Base-by-base conservation (phyloP, 345 rosid species). In the Microthlaspi erraticum region DNA sequence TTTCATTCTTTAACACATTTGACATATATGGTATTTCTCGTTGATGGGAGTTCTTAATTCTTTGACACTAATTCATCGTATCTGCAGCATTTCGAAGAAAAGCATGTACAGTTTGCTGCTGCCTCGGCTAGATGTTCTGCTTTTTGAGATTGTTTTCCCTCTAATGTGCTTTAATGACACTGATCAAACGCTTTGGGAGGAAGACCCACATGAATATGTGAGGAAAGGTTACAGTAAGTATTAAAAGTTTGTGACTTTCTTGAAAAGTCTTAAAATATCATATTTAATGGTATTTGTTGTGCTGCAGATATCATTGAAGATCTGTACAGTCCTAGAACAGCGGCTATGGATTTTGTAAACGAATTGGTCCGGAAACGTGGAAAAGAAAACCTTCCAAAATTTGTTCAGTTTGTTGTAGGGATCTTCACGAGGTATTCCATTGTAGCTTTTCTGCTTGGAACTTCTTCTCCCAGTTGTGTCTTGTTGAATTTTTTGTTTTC, bases 151-250 rank as follows among this genome's bases (percentile, higher is more conserved):
- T 65, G 88, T 95, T 75, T 95, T 92, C 64, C 99, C 99, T 49
- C 93, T 95, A 41, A 86, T 92, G 97, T 95, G 99, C 84, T 95
- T 95, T 80, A 90, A 79, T 83, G 99, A 95, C 79, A 70, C 80
- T 81, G 99, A 95, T 83, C 98, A 95, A 82, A 85, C 87, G 79
- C 99, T 95, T 70, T 95, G 99, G 99, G 99, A 90, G 60, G 99
- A 95, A 83, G 99, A 95, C 68, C 96, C 99, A 9, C 98, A 95
- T 72, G 99, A 95, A 81, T 95, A 95, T 79, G 99, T 95, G 74
- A 88, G 99, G 84, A 95, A 95, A 81, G 99, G 99, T 36, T 95
- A 95, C 82, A 96, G 99, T 95, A 81, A 85, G 98, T 81, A 57
- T 20, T 39, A 12, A 10, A 65, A 60, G 34, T 9, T 34, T 6